Evolutionary conservation across 2,329 filamentous ascomycete species (phyloP), one percentile per base, ranked within the genome.

Genomic region (Fusarium agapanthi): DNA sequence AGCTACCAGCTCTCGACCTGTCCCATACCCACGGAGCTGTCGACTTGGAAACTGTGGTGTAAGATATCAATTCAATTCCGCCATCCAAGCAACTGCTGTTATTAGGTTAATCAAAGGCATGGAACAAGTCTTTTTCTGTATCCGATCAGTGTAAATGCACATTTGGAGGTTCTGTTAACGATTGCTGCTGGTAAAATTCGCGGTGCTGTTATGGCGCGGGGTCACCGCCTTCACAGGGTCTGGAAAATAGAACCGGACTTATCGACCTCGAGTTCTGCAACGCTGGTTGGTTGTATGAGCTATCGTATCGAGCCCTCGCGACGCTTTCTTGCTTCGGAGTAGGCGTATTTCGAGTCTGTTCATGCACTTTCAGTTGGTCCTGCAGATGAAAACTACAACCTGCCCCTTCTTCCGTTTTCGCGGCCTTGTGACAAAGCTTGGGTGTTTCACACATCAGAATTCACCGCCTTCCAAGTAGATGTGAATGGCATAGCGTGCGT

Each of bases 171-270:
- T 45, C 47, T 47, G 35, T 61, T 28, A 43, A 40, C 54, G 58
- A 67, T 71, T 71, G 57, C 38, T 40, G 44, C 55, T 58, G 61
- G 69, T 66, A 57, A 62, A 51, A 50, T 60, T 69, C 45, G 35
- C 55, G 37, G 60, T 44, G 56, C 34, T 44, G 67, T 66, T 65
- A 59, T 65, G 67, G 69, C 73, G 76, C 77, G 77, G 76, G 77
- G 77, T 79, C 77, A 79, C 77, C 77, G 77, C 76, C 77, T 75
- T 78, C 43, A 54, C 28, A 71, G 50, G 60, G 59, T 71, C 56
- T 65, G 40, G 56, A 74, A 55, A 76, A 78, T 77, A 77, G 76
- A 77, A 41, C 76, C 75, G 73, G 75, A 77, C 67, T 77, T 77
- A 78, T 77, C 55, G 61, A 69, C 72, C 68, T 77, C 59, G 68